These are phyloP conservation scores for Mycocentrospora acerina DNA, from an alignment of 2,329 filamentous ascomycete genomes.

Conservation along the genomic window DNA sequence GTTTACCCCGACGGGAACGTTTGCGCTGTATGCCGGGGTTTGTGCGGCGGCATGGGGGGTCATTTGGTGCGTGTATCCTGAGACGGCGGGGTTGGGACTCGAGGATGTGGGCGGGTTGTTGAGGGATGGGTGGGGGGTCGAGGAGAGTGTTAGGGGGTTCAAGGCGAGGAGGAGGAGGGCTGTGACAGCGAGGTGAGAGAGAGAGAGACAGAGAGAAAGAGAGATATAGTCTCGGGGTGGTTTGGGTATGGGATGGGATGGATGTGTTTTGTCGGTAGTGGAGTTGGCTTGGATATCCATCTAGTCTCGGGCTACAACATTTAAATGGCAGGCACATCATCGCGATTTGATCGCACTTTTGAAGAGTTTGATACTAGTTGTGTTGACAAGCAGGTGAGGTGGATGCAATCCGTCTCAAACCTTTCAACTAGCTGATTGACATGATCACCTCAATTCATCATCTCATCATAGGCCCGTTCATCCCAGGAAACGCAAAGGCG, in stretches of 20 bases:
- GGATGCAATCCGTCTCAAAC: background rate
- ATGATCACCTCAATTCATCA: background rate
- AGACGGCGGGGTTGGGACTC: conserved; percentile 77
- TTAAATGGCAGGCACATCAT: background rate
- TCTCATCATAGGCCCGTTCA: no score
- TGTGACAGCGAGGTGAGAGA: background rate
- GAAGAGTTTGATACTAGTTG: no score
- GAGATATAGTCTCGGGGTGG: background rate
- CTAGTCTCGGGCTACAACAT: background rate
- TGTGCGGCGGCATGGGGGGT: conserved; percentile 68
- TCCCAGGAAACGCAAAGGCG: no score
- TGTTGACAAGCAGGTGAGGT: no score
- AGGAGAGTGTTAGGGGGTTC: conserved; percentile 31
- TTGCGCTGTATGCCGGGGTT: conserved; percentile 74
- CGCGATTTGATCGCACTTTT: no score
- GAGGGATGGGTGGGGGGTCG: conserved; percentile 69
- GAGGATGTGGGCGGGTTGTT: conserved; percentile 77
- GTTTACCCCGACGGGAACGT: conserved; percentile 73
- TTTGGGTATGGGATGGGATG: background rate
- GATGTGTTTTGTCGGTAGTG: background rate
- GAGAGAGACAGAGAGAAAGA: background rate
- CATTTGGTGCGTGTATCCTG: conserved; percentile 78
- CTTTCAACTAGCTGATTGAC: background rate
- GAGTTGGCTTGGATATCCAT: no score
- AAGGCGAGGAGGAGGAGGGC: conserved; percentile 11